These are phyloP conservation scores for Yamadazyma epiphylla DNA, from an alignment of 1,139 yeast species.

Conservation along the genomic window DNA sequence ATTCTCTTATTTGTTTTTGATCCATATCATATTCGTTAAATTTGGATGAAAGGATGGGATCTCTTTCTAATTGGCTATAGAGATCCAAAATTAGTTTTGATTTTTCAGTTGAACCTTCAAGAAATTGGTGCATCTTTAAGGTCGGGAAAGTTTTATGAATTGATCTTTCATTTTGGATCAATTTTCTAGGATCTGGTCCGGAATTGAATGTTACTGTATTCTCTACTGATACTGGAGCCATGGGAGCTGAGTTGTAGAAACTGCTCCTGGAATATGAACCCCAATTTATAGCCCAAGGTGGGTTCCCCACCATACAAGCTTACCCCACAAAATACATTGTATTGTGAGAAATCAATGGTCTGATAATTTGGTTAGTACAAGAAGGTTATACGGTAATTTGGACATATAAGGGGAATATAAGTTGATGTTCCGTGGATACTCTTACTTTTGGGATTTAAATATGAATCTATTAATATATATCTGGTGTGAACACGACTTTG, in stretches of 20 bases:
- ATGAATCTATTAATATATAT: too few relatives aligned
- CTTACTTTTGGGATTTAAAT: too few relatives aligned
- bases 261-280: too few relatives aligned
- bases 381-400: too few relatives aligned
- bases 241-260: too few relatives aligned
- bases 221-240: neutral
- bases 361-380: too few relatives aligned
- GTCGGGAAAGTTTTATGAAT: conserved; percentile 21
- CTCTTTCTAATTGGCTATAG: conserved; percentile 40
- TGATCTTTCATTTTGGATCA: conserved; percentile 33
- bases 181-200: conserved; percentile 34
- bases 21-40: conserved; percentile 35
- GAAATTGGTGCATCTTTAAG: conserved; percentile 33
- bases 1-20: conserved; percentile 34
- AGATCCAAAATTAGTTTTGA: conserved; percentile 26
- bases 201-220: neutral
- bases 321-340: conserved; percentile 1
- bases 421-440: too few relatives aligned
- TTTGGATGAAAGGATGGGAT: conserved; percentile 35
- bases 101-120: conserved; percentile 35
- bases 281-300: too few relatives aligned
- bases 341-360: too few relatives aligned
- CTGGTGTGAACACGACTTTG: too few relatives aligned
- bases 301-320: neutral
- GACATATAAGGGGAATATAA: too few relatives aligned